Evolutionary conservation across 768 basidiomycete species (phyloP), one percentile per base, ranked within the genome.

Genomic region (Pleurotus tuber-regium): DNA sequence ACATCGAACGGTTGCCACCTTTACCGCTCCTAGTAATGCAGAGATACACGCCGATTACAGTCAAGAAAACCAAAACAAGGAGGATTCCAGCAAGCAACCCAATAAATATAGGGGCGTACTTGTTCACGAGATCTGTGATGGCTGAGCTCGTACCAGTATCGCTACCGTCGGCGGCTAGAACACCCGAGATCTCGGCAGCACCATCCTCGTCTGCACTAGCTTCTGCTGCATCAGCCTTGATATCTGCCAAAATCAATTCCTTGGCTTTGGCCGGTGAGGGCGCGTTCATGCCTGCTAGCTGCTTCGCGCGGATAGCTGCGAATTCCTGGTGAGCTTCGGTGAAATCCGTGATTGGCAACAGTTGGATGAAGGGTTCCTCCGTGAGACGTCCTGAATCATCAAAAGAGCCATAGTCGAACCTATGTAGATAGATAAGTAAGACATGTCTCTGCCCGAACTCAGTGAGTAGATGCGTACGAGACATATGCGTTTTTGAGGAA

Each of bases 361-460:
- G 66, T 59, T 89, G 87, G 36, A 87, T 70, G 67, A 76, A 89
- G 0, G 86, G 84, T 24, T 66, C 63, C 4, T 65, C 71, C 42
- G 66, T 63, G 12, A 63, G 62, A 12, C 68, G 56, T 42, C 72
- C 65, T 19, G 68, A 76, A 41, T 77, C 64, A 53, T 82, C 66
- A 63, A 83, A 79, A 63, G 85, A 74, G 30, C 87, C 86, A 57
- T 78, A 86, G 63, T 87, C 73, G 66, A 89, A 74, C 33, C 82
- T 64, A 11, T 4, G 30, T 18, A 11, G 78, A 64, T 61, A 87
- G 88, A 8, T 19, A 31, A 19, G n/a, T n/a, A n/a, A 31, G 28
- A 46, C 16, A 43, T 30, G 23, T 36, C 30, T 7, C 25, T 29
- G 8, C 31, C 43, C 21, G 14, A 33, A 50, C 12, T 23, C 9